Evolutionary conservation across 140 eudicot species (phyloP).

Genomic region (Anethum foeniculum): DNA sequence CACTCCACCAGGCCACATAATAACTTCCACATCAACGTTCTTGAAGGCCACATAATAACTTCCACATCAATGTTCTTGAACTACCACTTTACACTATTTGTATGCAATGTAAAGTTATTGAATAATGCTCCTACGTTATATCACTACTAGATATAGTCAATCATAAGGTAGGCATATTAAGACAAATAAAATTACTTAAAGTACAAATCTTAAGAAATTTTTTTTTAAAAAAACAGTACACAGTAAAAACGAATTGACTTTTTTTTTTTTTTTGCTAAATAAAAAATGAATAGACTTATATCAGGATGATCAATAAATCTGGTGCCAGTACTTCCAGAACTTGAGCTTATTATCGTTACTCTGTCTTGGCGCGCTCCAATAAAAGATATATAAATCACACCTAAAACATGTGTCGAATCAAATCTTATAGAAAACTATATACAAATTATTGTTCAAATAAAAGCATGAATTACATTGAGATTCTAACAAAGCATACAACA

Average conservation of each 20-base stretch:
- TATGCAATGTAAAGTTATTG: not conserved
- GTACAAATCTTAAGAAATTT: not conserved
- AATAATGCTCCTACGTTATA: not conserved
- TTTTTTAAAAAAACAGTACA: not conserved
- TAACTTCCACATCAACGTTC: not conserved
- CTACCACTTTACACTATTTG: not conserved
- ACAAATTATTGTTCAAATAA: not conserved
- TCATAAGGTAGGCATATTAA: not conserved
- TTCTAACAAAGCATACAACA: not conserved
- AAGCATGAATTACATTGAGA: not conserved
- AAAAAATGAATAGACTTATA: not conserved
- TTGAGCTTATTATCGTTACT: not conserved
- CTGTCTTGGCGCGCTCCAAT: not conserved
- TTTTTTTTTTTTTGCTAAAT: no score
- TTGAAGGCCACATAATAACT: not conserved
- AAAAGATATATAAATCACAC: not conserved
- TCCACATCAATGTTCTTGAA: not conserved
- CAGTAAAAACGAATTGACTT: not conserved
- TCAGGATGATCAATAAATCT: not conserved
- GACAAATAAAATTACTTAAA: not conserved
- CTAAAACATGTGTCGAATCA: not conserved
- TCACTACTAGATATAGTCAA: not conserved
- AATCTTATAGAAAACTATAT: not conserved
- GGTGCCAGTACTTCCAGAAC: not conserved
- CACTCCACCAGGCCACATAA: not conserved